Conservation (phyloP, 495 filamentous ascomycete species). For the Aspergillus funiculosus region DNA sequence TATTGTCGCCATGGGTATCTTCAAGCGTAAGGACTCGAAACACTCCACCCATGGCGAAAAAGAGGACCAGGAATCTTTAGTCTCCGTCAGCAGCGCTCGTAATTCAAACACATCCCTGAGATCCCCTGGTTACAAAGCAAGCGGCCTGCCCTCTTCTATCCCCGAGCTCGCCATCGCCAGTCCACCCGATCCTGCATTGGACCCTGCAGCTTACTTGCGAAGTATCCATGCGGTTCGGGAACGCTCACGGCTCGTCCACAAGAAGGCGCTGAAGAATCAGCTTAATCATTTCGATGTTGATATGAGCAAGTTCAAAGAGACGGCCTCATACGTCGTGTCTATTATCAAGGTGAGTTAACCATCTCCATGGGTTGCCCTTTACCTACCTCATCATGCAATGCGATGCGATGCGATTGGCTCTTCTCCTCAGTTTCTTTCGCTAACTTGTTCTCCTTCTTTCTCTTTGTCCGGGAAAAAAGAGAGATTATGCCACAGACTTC, state of each 20-base stretch:
- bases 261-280: constrained; percentile 71
- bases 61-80: constrained; percentile 42
- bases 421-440: constrained; percentile 6
- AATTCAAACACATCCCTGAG: constrained; percentile 51
- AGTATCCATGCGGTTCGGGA: constrained; percentile 88
- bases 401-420: neutral
- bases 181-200: constrained; percentile 81
- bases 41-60: constrained; percentile 44
- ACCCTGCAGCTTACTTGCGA: constrained; percentile 86
- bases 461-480: constrained; percentile 41
- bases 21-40: constrained; percentile 57
- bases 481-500: constrained; percentile 86
- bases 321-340: constrained; percentile 85
- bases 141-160: constrained; percentile 43
- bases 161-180: constrained; percentile 69
- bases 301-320: constrained; percentile 77
- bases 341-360: constrained; percentile 78
- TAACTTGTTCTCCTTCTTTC: constrained; percentile 12
- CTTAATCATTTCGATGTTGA: constrained; percentile 91
- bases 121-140: constrained; percentile 46
- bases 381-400: constrained; percentile 5
- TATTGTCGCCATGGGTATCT: constrained; percentile 52
- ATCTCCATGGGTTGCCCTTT: constrained; percentile 6
- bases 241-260: constrained; percentile 62
- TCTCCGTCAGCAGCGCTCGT: constrained; percentile 45